Evolutionary conservation across 805 yeast genomes (phyloP).

Genomic region (Teunomyces panamensis): DNA sequence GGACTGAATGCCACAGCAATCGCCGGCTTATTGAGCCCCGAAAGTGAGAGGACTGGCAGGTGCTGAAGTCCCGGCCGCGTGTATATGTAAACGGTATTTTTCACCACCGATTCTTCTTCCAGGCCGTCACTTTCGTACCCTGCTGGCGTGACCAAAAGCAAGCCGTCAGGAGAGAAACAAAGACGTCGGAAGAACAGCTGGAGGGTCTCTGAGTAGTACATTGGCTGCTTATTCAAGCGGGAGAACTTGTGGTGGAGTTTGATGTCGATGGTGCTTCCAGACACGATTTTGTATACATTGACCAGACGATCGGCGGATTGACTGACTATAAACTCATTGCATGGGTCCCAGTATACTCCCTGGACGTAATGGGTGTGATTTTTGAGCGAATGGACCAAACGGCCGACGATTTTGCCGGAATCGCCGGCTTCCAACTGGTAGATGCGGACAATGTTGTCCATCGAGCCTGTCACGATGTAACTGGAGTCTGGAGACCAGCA

Average conservation of each 20-base stretch:
- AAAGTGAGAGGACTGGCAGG: constrained; percentile 75
- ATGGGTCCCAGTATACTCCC: constrained; percentile 96
- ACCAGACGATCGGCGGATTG: constrained; percentile 89
- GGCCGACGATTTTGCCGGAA: constrained; percentile 3
- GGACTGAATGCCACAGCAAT: constrained; percentile 81
- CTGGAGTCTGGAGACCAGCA: constrained; percentile 88
- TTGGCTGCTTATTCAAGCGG: constrained; percentile 12
- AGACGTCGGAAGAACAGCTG: constrained; percentile 88
- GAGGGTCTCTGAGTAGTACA: constrained; percentile 83
- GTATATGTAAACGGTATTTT: constrained; percentile 77
- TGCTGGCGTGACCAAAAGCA: constrained; percentile 60
- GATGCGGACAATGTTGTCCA: constrained; percentile 81
- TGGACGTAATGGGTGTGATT: constrained; percentile 90
- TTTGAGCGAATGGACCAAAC: constrained; percentile 41
- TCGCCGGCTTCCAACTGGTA: constrained; percentile 41
- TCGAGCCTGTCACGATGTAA: constrained; percentile 81
- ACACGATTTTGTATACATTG: constrained; percentile 49
- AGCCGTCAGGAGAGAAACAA: constrained; percentile 88
- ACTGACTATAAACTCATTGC: constrained; percentile 70
- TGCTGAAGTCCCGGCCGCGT: constrained; percentile 64
- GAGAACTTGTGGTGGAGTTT: constrained; percentile 12
- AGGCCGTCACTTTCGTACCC: constrained; percentile 7
- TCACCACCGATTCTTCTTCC: constrained; percentile 8
- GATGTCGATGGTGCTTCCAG: background rate
- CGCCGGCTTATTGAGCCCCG: constrained; percentile 81